A percentile compares a stretch with the other conserved stretches of the same genome.
phyloP scores from a whole-genome alignment of 75 land plant species.

The Selaginella moellendorffii region DNA sequence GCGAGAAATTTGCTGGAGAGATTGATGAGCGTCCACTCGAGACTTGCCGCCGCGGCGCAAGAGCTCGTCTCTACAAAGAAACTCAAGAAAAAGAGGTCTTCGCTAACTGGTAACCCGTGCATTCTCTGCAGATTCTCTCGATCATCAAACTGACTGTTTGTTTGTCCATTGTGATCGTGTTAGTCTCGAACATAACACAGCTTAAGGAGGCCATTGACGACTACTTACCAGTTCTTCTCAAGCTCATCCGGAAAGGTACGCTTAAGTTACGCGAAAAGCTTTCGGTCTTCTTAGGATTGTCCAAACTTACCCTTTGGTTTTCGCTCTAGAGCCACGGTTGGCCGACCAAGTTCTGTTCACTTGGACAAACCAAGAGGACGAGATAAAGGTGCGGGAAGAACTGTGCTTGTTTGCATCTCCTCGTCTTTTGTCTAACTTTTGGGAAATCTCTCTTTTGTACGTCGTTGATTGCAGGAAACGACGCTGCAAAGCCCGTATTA shows the following conservation, averaged over 20 bases:
- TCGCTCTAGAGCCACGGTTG: neutral
- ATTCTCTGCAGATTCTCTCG: neutral
- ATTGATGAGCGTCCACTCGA: neutral
- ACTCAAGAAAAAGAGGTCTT: neutral
- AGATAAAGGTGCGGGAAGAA: neutral
- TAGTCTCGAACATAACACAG: neutral
- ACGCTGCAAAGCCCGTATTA: neutral
- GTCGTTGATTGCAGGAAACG: neutral
- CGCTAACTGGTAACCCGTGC: neutral
- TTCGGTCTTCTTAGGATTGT: neutral
- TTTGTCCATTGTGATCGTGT: no score
- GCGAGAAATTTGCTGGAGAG: neutral
- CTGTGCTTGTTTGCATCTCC: neutral
- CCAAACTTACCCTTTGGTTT: no score
- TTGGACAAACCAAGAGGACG: neutral
- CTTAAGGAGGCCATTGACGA: neutral
- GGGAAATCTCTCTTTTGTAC: conserved; percentile 2
- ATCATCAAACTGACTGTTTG: neutral
- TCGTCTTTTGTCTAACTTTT: no score
- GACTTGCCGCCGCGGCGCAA: neutral
- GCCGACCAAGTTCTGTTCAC: neutral
- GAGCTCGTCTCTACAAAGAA: neutral
- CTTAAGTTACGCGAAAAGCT: no score
- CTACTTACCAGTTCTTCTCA: neutral
- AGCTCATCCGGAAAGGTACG: neutral